Percentiles rank a stretch among this genome's conserved stretches.
phyloP scores from a whole-genome alignment of 1,139 yeast genomes.

The Hansenula anomala region DNA sequence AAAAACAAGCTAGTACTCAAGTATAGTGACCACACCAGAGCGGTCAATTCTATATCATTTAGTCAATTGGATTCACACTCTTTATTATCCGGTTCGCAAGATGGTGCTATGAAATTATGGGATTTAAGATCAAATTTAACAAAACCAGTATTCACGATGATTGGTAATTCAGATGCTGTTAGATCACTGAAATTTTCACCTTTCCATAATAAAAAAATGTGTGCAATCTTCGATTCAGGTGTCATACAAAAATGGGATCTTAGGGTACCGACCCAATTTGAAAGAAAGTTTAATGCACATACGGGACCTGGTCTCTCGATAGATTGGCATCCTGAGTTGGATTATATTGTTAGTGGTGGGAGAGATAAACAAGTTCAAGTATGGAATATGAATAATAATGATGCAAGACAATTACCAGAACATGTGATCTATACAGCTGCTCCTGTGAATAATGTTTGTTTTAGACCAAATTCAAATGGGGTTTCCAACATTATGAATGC shows the following conservation, averaged over 20 bases:
- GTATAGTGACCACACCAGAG: conserved; percentile 69
- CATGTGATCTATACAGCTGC: conserved; percentile 72
- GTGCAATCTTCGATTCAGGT: conserved; percentile 88
- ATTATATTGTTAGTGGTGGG: conserved; percentile 87
- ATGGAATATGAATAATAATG: conserved; percentile 53
- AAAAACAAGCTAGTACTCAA: conserved; percentile 38
- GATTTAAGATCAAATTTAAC: conserved; percentile 56
- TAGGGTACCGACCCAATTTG: conserved; percentile 53
- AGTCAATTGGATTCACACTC: conserved; percentile 50
- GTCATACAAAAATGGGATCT: conserved; percentile 81
- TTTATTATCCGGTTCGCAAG: conserved; percentile 84
- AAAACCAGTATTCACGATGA: conserved; percentile 24
- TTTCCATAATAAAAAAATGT: conserved; percentile 42
- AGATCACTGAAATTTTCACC: conserved; percentile 59
- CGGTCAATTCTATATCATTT: conserved; percentile 79
- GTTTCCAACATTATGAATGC: conserved; percentile 33
- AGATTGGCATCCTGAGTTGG: conserved; percentile 84
- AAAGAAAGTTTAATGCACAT: conserved; percentile 80
- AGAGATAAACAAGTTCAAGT: conserved; percentile 80
- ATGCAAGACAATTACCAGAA: conserved; percentile 48
- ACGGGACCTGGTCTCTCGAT: conserved; percentile 86
- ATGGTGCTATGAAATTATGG: conserved; percentile 86
- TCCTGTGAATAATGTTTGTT: conserved; percentile 50
- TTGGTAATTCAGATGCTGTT: conserved; percentile 51
- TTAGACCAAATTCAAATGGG: conserved; percentile 43